Evolutionary conservation across 2,329 filamentous ascomycete species (phyloP).

Genomic region (Penicillium crustosum): DNA sequence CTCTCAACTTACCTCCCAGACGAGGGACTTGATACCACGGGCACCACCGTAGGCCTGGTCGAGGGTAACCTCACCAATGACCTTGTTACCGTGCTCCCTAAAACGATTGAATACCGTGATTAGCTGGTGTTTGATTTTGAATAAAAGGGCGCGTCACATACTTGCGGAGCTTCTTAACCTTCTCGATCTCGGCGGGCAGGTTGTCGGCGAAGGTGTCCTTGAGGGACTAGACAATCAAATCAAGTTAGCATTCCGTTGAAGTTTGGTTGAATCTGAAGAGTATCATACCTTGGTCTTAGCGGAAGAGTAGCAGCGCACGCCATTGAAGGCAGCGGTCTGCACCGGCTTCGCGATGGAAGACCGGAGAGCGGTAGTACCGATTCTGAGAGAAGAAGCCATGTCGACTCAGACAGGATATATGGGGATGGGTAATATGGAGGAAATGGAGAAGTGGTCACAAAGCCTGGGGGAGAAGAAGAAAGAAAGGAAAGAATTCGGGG

Average conservation of each 20-base stretch:
- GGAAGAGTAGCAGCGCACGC: conserved; percentile 85
- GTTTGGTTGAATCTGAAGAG: background rate
- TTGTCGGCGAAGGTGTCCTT: conserved; percentile 98
- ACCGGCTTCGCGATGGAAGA: conserved; percentile 69
- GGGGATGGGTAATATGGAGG: conserved; percentile 18
- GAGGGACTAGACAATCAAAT: conserved; percentile 64
- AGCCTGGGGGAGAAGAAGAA: conserved; percentile 37
- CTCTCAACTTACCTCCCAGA: conserved; percentile 72
- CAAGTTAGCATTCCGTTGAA: conserved; percentile 30
- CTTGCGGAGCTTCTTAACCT: conserved; percentile 99
- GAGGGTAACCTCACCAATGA: conserved; percentile 95
- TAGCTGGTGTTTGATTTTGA: conserved; percentile 14
- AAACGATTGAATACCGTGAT: conserved; percentile 24
- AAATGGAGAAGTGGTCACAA: conserved; percentile 36
- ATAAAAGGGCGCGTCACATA: conserved; percentile 50
- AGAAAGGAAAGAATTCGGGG: conserved; percentile 31
- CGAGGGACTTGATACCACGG: conserved; percentile 96
- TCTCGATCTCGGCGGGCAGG: conserved; percentile 93
- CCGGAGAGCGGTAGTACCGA: conserved; percentile 79
- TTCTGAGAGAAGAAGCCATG: conserved; percentile 82
- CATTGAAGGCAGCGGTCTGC: conserved; percentile 73
- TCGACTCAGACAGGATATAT: conserved; percentile 42
- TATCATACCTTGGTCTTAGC: conserved; percentile 75
- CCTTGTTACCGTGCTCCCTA: conserved; percentile 92
- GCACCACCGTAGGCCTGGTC: conserved; percentile 99